phyloP scores from a whole-genome alignment of 2,329 filamentous ascomycete species.

The Epichloe uncinata region DNA sequence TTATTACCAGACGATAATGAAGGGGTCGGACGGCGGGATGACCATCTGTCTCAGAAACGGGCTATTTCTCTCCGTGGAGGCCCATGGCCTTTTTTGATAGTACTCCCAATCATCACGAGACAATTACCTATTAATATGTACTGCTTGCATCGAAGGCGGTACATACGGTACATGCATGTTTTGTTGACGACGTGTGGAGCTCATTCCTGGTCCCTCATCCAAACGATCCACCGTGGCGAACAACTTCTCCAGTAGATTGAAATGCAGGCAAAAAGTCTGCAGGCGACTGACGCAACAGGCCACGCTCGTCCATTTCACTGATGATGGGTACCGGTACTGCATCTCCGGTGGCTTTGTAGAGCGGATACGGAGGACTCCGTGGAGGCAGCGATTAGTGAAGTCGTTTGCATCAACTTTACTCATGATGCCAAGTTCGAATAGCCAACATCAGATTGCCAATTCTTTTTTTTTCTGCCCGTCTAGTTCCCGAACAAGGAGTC shows the following conservation, averaged over 20 bases:
- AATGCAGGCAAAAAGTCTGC: constrained; percentile 1
- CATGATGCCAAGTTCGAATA: not conserved
- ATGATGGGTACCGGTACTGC: too few species aligned
- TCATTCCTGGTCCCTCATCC: too few species aligned
- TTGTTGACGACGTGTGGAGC: constrained; percentile 6
- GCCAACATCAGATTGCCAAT: not conserved
- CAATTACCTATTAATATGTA: too few species aligned
- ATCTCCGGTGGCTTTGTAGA: too few species aligned
- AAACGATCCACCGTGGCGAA: not conserved
- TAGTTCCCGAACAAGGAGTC: not conserved
- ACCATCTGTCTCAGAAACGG: not conserved
- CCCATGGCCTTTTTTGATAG: too few species aligned
- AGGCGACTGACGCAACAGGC: constrained; percentile 6
- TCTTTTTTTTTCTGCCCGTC: not conserved
- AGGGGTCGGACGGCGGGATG: not conserved
- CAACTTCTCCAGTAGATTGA: not conserved
- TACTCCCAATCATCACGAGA: too few species aligned
- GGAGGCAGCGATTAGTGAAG: not conserved
- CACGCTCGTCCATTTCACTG: too few species aligned
- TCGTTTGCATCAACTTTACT: not conserved
- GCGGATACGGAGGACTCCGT: too few species aligned
- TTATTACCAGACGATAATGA: not conserved
- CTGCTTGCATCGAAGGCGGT: too few species aligned
- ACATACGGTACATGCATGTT: too few species aligned
- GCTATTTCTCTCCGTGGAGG: too few species aligned